Evolutionary conservation across 805 yeast species (phyloP).

Genomic region (Sugiyamaella chiloensis): DNA sequence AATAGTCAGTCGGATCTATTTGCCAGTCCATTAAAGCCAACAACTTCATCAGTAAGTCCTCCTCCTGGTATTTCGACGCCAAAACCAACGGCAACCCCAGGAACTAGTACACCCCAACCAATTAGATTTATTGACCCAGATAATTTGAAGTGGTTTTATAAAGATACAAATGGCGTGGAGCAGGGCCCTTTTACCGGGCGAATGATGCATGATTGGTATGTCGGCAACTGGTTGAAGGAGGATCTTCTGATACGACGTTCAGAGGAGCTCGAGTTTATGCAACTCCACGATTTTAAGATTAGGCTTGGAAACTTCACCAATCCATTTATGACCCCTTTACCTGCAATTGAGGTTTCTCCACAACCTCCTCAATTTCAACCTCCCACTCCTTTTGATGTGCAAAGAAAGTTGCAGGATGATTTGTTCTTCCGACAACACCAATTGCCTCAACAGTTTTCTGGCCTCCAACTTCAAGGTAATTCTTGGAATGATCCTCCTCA

Average conservation of each 20-base stretch:
- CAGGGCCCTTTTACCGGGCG: slow-evolving; percentile 81
- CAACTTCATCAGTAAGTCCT: not conserved
- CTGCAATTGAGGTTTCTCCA: slow-evolving; percentile 8
- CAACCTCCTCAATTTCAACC: not conserved
- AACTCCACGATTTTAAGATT: slow-evolving; percentile 53
- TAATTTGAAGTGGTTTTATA: slow-evolving; percentile 62
- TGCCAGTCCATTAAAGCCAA: not conserved
- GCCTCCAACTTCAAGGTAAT: slow-evolving; percentile 11
- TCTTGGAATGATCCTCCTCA: not conserved
- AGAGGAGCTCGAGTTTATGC: slow-evolving; percentile 48
- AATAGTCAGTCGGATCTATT: not conserved
- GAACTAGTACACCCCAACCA: slow-evolving; percentile 13
- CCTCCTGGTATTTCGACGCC: not conserved
- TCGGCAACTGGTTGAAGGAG: slow-evolving; percentile 53
- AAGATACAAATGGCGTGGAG: slow-evolving; percentile 64
- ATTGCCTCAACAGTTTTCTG: slow-evolving; percentile 8
- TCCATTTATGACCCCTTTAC: slow-evolving; percentile 58
- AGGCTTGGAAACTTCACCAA: slow-evolving; percentile 46
- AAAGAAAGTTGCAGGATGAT: slow-evolving; percentile 4
- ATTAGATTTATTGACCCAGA: slow-evolving; percentile 35
- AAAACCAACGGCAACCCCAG: slow-evolving; percentile 19
- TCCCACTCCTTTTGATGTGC: slow-evolving; percentile 5
- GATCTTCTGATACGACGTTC: slow-evolving; percentile 57
- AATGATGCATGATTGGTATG: slow-evolving; percentile 76
- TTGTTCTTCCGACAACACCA: slow-evolving; percentile 10